Evolutionary conservation across 257 asterid species (phyloP).

Genomic region (Salvia miltiorrhiza): DNA sequence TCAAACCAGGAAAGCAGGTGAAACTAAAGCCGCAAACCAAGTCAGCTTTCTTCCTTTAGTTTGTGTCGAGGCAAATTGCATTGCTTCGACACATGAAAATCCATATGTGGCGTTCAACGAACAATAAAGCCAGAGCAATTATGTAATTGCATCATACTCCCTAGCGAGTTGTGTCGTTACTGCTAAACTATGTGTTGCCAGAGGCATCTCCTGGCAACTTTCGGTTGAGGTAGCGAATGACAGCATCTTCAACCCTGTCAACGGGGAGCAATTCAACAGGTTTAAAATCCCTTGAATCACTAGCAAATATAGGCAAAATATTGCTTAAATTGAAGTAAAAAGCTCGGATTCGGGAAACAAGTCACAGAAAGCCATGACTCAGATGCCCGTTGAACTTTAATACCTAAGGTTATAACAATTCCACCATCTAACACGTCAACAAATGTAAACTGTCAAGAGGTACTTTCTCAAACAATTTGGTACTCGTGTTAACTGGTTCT

Average conservation of each 20-base stretch:
- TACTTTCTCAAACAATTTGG: conserved; percentile 6
- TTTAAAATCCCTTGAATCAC: not conserved
- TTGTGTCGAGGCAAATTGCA: conserved; percentile 17
- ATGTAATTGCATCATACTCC: conserved; percentile 9
- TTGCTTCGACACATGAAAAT: not conserved
- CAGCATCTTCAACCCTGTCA: conserved; percentile 97
- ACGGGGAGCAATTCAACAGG: conserved; percentile 21
- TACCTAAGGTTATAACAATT: not conserved
- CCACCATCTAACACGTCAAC: not conserved
- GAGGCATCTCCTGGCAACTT: conserved; percentile 71
- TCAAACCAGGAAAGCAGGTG: conserved; percentile 17
- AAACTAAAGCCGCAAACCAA: conserved; percentile 9
- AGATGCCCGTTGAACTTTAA: not conserved
- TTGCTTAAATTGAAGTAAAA: not conserved
- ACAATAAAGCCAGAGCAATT: not conserved
- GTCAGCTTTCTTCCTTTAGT: conserved; percentile 9
- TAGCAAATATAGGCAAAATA: not conserved
- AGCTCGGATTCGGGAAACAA: not conserved
- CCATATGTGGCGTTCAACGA: not conserved
- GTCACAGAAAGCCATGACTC: not conserved
- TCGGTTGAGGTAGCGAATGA: conserved; percentile 87
- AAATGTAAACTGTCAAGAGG: not conserved
- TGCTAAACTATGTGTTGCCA: conserved; percentile 46
- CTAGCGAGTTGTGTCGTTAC: conserved; percentile 10
- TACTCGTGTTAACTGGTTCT: not conserved